Base-by-base conservation (phyloP, 345 rosid genomes). In the Eucalyptus marginata region DNA sequence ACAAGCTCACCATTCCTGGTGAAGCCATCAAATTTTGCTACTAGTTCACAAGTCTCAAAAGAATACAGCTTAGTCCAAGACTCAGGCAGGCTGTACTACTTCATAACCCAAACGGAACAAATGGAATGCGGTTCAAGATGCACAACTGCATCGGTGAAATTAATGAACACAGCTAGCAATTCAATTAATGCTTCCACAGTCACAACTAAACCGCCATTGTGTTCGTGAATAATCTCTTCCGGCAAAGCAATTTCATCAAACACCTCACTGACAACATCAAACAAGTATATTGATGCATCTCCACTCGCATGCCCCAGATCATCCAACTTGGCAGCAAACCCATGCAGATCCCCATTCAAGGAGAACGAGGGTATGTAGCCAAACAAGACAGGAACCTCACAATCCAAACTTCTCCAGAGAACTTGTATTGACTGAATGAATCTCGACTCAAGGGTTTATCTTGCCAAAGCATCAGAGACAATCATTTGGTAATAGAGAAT, bases 81-180 rank as follows among this genome's bases (percentile, higher is more conserved):
- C 13, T 68, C 80, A 8, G 43, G 24, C 13, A 8, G 3, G 43
- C 80, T 6, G 2, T 68, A 68, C 3, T 31, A 43, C 10, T 6
- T 33, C 43, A 68, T 9, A 8, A 68, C 79, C 80, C 24, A 68
- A 33, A 31, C 80, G 4, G 80, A 68, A 68, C 43, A 33, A 68
- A 8, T 10, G 44, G 24, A 17, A 68, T 68, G 3, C 7, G 5
- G 5, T 8, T 68, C 24, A 16, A 11, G 80, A 31, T 31, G 2
- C 10, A 1, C 24, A 68, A 17, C 6, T 16, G 80, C 6, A 3
- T 31, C 3, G 4, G 3, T 15, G 18, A 8, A 3, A 66, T 2
- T 31, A 8, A 31, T 8, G 22, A 7, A 66, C 22, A 68, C 43
- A 16, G 80, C 80, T 7, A 68, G 43, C 80, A 17, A 68, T 24